phyloP scores from a whole-genome alignment of 169 alveolate genomes.

The Fabrea salina region DNA sequence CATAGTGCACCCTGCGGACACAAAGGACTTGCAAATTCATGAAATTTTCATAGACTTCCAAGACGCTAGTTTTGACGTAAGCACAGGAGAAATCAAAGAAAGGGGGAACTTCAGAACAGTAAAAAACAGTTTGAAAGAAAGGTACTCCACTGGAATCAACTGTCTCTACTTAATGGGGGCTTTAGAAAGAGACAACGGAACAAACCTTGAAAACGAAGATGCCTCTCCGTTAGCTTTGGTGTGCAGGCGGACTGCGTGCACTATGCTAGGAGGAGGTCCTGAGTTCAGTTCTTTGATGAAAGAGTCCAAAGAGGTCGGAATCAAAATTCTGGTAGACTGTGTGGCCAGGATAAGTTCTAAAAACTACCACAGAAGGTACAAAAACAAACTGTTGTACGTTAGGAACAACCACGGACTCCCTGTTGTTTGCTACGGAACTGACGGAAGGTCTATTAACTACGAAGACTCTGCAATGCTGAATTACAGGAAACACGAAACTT shows the following conservation, averaged over 20 bases:
- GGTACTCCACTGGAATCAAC: conserved; percentile 69
- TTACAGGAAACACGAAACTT: conserved; percentile 80
- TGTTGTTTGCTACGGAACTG: conserved; percentile 82
- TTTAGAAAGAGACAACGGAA: conserved; percentile 84
- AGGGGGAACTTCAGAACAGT: conserved; percentile 80
- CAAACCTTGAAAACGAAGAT: conserved; percentile 56
- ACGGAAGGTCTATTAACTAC: conserved; percentile 76
- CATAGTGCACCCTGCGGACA: conserved; percentile 78
- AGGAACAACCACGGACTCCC: conserved; percentile 69
- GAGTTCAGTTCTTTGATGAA: conserved; percentile 70
- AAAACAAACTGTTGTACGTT: conserved; percentile 55
- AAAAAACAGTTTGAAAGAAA: conserved; percentile 52
- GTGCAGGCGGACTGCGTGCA: conserved; percentile 70
- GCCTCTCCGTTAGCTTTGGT: conserved; percentile 84
- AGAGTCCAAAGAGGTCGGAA: conserved; percentile 68
- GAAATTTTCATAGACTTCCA: conserved; percentile 84
- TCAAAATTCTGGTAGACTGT: conserved; percentile 78
- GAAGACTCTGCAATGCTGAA: conserved; percentile 83
- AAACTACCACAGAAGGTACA: conserved; percentile 72
- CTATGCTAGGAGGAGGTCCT: conserved; percentile 83
- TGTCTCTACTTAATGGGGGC: conserved; percentile 82
- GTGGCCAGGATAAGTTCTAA: conserved; percentile 75
- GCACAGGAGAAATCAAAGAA: conserved; percentile 65
- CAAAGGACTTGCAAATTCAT: conserved; percentile 70
- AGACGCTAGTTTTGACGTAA: conserved; percentile 76